Evolutionary conservation across 116 monocot species (phyloP).

Genomic region (Cymodocea nodosa): DNA sequence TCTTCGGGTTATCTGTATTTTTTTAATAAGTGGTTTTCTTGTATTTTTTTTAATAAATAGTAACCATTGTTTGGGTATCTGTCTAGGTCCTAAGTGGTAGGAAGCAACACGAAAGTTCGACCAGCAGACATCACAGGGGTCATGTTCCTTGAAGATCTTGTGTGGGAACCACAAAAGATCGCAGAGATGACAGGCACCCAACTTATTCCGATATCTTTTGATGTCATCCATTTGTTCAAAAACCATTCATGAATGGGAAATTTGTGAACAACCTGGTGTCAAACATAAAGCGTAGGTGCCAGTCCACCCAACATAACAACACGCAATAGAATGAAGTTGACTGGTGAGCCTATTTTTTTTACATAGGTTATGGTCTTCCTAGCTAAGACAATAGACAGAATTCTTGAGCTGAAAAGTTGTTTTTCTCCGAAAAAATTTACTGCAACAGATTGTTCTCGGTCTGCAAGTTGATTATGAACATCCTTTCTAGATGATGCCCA

Average conservation of each 20-base stretch:
- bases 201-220: not conserved
- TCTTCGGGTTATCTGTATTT: not conserved
- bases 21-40: not conserved
- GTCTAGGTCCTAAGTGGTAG: not conserved
- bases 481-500: too few relatives aligned
- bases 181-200: constrained; percentile 2
- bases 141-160: constrained; percentile 4
- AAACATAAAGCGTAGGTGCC: too few relatives aligned
- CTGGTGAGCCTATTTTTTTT: too few relatives aligned
- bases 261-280: too few relatives aligned
- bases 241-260: not conserved
- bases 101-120: constrained; percentile 1
- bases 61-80: not conserved
- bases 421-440: too few relatives aligned
- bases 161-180: constrained; percentile 10
- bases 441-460: too few relatives aligned
- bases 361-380: too few relatives aligned
- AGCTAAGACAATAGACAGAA: too few relatives aligned
- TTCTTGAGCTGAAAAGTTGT: too few relatives aligned
- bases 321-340: too few relatives aligned
- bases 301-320: too few relatives aligned
- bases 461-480: too few relatives aligned
- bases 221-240: not conserved
- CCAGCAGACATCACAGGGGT: not conserved
- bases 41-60: not conserved